Evolutionary conservation across 108 stramenopile species (phyloP), one percentile per base, ranked within the genome.

Genomic region (Schizochytrium sp.): DNA sequence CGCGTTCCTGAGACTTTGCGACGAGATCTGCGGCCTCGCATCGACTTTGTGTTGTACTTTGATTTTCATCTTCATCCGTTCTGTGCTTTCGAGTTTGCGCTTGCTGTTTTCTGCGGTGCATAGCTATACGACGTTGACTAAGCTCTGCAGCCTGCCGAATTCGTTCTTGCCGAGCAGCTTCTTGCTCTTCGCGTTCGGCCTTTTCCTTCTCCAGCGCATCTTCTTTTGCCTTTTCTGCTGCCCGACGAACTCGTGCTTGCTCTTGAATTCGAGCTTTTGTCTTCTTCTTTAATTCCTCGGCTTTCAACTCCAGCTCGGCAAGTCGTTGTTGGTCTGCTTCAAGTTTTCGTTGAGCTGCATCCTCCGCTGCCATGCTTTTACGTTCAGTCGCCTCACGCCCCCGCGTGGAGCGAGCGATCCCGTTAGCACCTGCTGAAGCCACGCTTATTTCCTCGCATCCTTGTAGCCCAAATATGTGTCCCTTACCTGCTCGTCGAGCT

Each of bases 1-100:
- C 76, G 50, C 76, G 49, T 50, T 83, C 50, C 50, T 53, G 76
- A 46, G 76, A 83, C 15, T 55, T 83, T 17, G 28, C 28, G 28
- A 55, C 76, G 50, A 55, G 50, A 3, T 55, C 47, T 13, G 50
- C n/a, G 10, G 47, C 38, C 15, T 55, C 47, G 38, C 50, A 13
- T 0, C 76, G 50, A 5, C 15, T 40, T n/a, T 8, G 28, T 46
- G 76, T 7, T 38, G 47, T 5, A 10, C 2, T 53, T 50, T 55
- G 0, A 42, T 56, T 83, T 53, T 7, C 28, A 2, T 47, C 5
- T 55, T 42, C 28, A 47, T 5, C 28, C 5, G 1, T 42, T 5
- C 47, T 40, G 28, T 83, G 50, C 76, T 7, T 83, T 55, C 55
- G 45, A 7, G 5, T 53, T n/a, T 38, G 76, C 49, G 15, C 15